These are phyloP conservation scores for Daldinia decipiens DNA, from an alignment of 495 filamentous ascomycete genomes.

Conservation along the genomic window DNA sequence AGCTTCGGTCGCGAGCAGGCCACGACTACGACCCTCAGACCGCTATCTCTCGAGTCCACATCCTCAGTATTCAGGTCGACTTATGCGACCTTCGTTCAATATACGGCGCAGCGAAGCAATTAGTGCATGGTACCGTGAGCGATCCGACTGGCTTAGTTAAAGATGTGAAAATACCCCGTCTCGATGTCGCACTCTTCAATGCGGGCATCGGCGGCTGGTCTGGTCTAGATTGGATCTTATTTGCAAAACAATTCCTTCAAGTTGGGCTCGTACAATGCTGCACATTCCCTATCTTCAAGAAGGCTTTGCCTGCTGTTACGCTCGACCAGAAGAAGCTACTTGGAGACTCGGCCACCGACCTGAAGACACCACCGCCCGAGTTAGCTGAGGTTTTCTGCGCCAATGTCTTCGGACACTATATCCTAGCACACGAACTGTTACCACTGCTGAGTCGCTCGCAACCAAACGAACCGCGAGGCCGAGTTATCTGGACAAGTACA, in stretches of 20 bases:
- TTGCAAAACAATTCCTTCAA: constrained; percentile 65
- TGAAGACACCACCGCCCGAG: constrained; percentile 30
- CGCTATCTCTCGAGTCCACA: constrained; percentile 61
- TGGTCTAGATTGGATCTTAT: constrained; percentile 76
- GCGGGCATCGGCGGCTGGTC: constrained; percentile 89
- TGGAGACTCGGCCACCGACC: constrained; percentile 14
- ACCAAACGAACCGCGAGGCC: constrained; percentile 54
- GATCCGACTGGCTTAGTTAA: constrained; percentile 53
- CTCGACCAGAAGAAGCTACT: constrained; percentile 51
- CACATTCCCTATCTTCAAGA: constrained; percentile 85
- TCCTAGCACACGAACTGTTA: constrained; percentile 81
- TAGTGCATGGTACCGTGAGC: constrained; percentile 61
- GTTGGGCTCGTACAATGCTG: constrained; percentile 72
- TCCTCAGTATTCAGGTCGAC: constrained; percentile 67
- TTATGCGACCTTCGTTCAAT: constrained; percentile 64
- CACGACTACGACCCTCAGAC: constrained; percentile 56
- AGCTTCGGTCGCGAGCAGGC: constrained; percentile 53
- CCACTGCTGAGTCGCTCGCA: constrained; percentile 69
- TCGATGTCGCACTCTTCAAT: constrained; percentile 86
- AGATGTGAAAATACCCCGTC: constrained; percentile 67
- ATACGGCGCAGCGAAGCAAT: constrained; percentile 56
- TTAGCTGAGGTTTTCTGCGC: constrained; percentile 86
- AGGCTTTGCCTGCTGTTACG: constrained; percentile 66
- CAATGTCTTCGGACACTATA: constrained; percentile 95
- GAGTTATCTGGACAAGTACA: constrained; percentile 87